Base-by-base conservation (phyloP, 192 early-diverging fungal genomes). In the Coemansia sp. region DNA sequence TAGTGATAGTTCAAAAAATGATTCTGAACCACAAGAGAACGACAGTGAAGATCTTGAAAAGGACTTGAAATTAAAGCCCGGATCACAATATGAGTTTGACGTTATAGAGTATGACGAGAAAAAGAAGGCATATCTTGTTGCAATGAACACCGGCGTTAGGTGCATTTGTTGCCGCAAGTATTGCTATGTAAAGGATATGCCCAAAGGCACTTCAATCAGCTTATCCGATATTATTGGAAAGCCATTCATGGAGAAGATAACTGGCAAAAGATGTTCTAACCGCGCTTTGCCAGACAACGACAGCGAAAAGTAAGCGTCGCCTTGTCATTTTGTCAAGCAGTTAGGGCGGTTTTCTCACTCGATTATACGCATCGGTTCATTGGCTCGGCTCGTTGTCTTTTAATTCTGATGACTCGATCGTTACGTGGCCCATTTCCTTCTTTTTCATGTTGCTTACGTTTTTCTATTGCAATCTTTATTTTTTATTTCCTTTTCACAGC, bases 361-460 rank as follows among this genome's bases (percentile, higher is more conserved):
- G 32, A 32, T 0, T 4, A 32, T 0, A 32, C 32, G 32, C 32
- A 32, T 42, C 68, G 60, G 52, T 38, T 63, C 61, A n/a, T 5
- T 23, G 57, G 37, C 32, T 50, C 61, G 52, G 21, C 52, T 43
- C 37, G 16, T 18, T 9, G 32, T 41, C 16, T 2, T 11, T n/a
- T 10, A 59, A 38, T 16, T 16, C 12, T 40, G 4, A 44, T 40
- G 68, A 44, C 41, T 69, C 68, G 61, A 45, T 16, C 23, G 64
- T 70, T 62, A 70, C 68, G 68, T 63, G 61, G 42, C 61, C 12
- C 5, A 57, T 54, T 26, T 26, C 21, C 52, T 54, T 26, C 19
- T 54, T 49, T 6, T 15, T 16, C 18, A 12, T 54, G 21, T 26
- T 50, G 48, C 16, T 50, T 18, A 56, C 21, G 54, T 26, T 57